Base-by-base conservation (phyloP, 768 basidiomycete species). In the Ephemerocybe angulata region DNA sequence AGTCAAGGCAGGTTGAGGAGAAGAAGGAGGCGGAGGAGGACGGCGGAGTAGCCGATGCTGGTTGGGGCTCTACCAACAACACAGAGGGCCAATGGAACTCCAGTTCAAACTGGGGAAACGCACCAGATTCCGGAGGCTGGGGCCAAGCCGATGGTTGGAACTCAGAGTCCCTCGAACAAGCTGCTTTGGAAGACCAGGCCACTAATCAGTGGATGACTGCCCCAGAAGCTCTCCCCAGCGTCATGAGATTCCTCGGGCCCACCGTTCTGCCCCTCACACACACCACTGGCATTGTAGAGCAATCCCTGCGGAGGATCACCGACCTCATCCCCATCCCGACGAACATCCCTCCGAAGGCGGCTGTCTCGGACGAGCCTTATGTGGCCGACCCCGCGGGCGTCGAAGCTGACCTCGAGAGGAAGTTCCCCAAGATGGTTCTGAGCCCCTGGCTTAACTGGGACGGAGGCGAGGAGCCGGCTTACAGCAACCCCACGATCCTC, bases 201-300 rank as follows among this genome's bases (percentile, higher is more conserved):
- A 17, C 33, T 17, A 35, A 35, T 35, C 33, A 35, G 33, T 35
- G 33, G 33, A 17, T 35, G 17, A 35, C 33, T 8, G 33, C 33
- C 17, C 2, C 28, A 10, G 2, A 47, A 52, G 47, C 35, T 28
- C 7, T 47, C 22, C 29, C 2, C 3, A 51, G 33, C 21, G 55
- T 67, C 13, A 5, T 66, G 29, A 35, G 59, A 2, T 43, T 82
- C 38, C 66, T 89, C 4, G 88, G 86, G 0, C 81, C 82, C 2
- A 81, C 79, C 12, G 65, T 68, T 5, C 67, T 89, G 31, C 82
- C 86, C 0, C 60, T 79, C 50, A 87, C 87, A 0, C 87, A 89
- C 61, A 77, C 74, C 4, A 74, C 84, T 1, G 86, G 85, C 8
- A 68, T 88, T 46, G 81, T 87, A 50, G 88, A 90, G 67, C 76